A percentile compares a stretch with the other conserved stretches of the same genome.
phyloP scores from a whole-genome alignment of 2,329 filamentous ascomycete species.

The Zalaria obscura region DNA sequence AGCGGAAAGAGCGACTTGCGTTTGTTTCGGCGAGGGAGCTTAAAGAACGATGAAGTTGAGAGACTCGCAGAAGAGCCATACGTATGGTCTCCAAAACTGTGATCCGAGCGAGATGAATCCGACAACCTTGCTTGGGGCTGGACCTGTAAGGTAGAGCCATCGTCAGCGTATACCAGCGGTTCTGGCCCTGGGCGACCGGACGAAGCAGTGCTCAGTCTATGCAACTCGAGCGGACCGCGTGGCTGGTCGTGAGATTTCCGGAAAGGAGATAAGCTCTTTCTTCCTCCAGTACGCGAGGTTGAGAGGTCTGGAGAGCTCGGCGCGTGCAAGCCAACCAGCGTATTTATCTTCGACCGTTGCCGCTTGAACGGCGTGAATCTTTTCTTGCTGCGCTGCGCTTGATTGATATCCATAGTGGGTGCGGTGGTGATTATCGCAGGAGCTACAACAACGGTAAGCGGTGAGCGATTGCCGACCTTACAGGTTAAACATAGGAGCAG shows the following conservation, averaged over 20 bases:
- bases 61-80: conserved; percentile 46
- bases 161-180: conserved; percentile 48
- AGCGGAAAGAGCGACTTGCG: conserved; percentile 71
- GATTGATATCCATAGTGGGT: conserved; percentile 47
- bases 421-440: conserved; percentile 81
- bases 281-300: neutral
- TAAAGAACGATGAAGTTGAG: conserved; percentile 59
- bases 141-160: conserved; percentile 44
- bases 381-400: conserved; percentile 12
- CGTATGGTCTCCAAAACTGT: conserved; percentile 45
- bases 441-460: conserved; percentile 13
- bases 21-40: conserved; percentile 63
- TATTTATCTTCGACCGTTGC: conserved; percentile 20
- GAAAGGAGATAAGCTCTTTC: conserved; percentile 1
- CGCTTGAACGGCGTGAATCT: conserved; percentile 7
- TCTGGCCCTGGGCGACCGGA: conserved; percentile 17
- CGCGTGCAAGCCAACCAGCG: neutral
- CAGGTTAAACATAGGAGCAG: too few relatives aligned
- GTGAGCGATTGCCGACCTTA: too few relatives aligned
- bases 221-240: neutral
- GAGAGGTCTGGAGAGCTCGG: too few relatives aligned
- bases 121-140: conserved; percentile 54
- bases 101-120: conserved; percentile 83
- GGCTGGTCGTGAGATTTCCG: conserved; percentile 2
- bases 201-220: neutral